Conservation (phyloP, 2,329 filamentous ascomycete species). For the Colletotrichum sojae region DNA sequence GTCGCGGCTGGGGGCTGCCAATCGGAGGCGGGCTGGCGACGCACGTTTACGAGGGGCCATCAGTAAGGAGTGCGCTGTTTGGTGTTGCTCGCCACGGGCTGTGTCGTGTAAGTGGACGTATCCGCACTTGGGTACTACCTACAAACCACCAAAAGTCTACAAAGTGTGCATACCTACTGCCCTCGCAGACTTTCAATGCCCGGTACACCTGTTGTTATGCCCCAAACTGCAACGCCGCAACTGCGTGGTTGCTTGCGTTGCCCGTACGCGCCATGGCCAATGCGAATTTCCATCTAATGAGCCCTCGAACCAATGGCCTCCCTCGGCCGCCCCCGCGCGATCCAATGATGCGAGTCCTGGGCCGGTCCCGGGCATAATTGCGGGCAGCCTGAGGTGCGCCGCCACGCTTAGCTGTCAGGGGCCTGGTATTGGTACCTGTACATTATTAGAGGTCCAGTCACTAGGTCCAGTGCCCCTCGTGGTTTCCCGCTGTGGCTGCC, state of each 20-base stretch:
- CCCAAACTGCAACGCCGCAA: no score
- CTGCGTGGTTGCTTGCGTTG: background rate
- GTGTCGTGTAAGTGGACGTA: no score
- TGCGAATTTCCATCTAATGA: constrained; percentile 29
- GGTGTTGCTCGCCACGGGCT: background rate
- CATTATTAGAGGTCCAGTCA: no score
- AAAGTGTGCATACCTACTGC: no score
- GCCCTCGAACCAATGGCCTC: background rate
- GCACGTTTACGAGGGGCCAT: constrained; percentile 17
- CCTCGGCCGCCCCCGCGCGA: constrained; percentile 14
- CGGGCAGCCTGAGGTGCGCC: background rate
- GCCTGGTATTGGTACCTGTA: background rate
- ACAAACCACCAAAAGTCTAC: no score
- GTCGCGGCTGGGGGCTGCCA: constrained; percentile 5
- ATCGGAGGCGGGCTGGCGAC: background rate
- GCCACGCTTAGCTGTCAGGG: constrained; percentile 24
- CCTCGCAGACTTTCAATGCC: background rate
- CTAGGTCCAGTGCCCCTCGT: no score
- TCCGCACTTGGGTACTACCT: no score
- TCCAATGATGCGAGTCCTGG: background rate
- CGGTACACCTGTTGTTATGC: background rate
- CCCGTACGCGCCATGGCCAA: constrained; percentile 28
- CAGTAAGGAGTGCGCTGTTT: background rate
- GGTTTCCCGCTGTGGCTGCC: no score
- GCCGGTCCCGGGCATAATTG: constrained; percentile 10